Evolutionary conservation across 495 filamentous ascomycete species (phyloP), one percentile per base, ranked within the genome.

Genomic region (Penicillium psychrofluorescens): DNA sequence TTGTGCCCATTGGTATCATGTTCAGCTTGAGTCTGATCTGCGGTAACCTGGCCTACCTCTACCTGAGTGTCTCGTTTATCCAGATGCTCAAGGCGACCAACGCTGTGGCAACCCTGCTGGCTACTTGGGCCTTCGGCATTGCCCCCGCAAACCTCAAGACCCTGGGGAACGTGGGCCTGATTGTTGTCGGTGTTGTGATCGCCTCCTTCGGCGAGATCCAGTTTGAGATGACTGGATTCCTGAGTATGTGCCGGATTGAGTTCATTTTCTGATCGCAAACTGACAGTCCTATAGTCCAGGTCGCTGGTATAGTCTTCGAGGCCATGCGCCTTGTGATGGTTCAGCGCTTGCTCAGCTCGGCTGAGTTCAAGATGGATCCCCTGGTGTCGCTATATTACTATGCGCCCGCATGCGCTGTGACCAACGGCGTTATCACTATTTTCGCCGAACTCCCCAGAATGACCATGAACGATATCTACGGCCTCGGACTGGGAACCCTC

Each of bases 311-410:
- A 55, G 55, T 82, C 59, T 92, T 91, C 63, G 88, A 95, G 68
- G 86, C 88, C 40, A 78, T 88, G 50, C 85, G 88, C 55, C 78
- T 95, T 38, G 86, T 86, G 68, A 81, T 95, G 83, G 86, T 95
- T 37, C 82, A 94, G 71, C 78, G 79, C 36, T 75, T 95, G 14
- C 77, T 95, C 42, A 88, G 80, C 74, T 86, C 83, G 5, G 73
- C 84, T 38, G 88, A 92, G 68, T 92, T 83, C 80, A 94, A 92
- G 80, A 95, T 95, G 88, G 88, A 95, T 61, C 88, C 88, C 15
- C 72, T 94, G 11, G 88, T 95, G 33, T 92, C 89, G 11, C 79
- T 95, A 8, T 95, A 94, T 76, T 94, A 95, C 76, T 94, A 88
- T 57, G 88, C 88, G 8, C 88, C 88, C 8, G 84, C 88, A 46